These are phyloP conservation scores for Eimeria zaria DNA, from an alignment of 169 alveolate genomes.

Conservation along the genomic window DNA sequence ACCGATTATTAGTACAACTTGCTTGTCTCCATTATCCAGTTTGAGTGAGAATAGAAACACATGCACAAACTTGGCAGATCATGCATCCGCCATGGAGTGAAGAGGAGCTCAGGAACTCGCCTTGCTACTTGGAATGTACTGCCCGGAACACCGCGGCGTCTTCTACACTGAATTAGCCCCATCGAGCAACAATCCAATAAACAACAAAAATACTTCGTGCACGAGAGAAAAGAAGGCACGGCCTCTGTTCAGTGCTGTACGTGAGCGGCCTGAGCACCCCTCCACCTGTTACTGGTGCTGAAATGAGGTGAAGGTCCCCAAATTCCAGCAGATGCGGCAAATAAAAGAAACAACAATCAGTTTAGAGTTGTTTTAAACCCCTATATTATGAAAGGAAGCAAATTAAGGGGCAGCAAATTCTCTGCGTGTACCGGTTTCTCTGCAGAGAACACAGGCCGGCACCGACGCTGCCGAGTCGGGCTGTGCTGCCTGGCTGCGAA, in stretches of 20 bases:
- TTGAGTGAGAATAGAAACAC: neutral
- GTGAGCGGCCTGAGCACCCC: neutral
- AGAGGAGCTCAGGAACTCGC: neutral
- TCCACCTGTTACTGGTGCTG: neutral
- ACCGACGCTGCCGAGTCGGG: constrained; percentile 3
- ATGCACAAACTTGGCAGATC: neutral
- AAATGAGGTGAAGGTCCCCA: neutral
- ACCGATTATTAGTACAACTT: neutral
- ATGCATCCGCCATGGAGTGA: neutral
- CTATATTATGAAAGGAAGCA: neutral
- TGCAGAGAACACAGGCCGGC: neutral
- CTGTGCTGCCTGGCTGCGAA: neutral
- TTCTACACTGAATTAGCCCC: neutral
- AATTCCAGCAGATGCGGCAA: neutral
- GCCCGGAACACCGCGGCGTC: neutral
- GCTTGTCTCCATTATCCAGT: neutral
- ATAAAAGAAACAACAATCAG: neutral
- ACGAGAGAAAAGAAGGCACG: no score
- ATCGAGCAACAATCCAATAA: neutral
- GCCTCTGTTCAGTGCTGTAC: no score
- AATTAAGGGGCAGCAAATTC: neutral
- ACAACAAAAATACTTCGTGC: no score
- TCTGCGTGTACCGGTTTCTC: neutral
- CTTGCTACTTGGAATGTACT: neutral
- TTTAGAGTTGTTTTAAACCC: neutral